Base-by-base conservation (phyloP, 768 basidiomycete species). In the Trametes maxima region DNA sequence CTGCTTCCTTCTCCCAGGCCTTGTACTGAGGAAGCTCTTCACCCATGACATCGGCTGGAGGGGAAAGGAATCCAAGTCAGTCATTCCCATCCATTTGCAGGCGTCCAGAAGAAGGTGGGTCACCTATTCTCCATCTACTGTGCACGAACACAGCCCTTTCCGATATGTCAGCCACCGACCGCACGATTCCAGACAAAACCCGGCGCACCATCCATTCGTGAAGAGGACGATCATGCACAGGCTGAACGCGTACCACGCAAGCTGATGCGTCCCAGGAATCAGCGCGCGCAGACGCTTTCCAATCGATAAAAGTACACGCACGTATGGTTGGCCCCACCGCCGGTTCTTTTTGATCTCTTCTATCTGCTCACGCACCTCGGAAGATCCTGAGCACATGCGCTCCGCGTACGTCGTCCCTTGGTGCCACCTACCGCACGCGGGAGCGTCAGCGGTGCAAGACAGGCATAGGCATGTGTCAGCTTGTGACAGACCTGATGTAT, bases 81-180 rank as follows among this genome's bases (percentile, higher is more conserved):
- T 28, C 24, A 22, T 5, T 8, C 36, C 3, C 19, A 13, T 24
- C 13, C 5, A 11, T 1, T 21, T 7, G 46, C 16, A 2, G 35
- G 5, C 42, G 39, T 17, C 17, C 5, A 17, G 11, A 39, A 14
- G 5, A 7, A 16, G n/a, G n/a, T 25, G 17, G 19, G 44, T 46
- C 44, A 65, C 69, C 69, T 24, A 72, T 68, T 21, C 46, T 28
- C 70, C 70, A 72, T 3, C 66, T 59, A 44, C 59, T 66, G 47
- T 69, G 66, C 7, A 72, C 42, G 49, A 72, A 72, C 3, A 72
- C 70, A 5, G 65, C 55, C 67, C 69, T 70, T 70, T 24, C 7
- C 14, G 16, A 14, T 3, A 4, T 6, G n/a, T 47, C 17, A 48
- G 33, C 8, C 17, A 22, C 46, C 7, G 13, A 5, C 22, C 22